phyloP scores from a whole-genome alignment of 441 rosid species.

The Brassica hybrid region DNA sequence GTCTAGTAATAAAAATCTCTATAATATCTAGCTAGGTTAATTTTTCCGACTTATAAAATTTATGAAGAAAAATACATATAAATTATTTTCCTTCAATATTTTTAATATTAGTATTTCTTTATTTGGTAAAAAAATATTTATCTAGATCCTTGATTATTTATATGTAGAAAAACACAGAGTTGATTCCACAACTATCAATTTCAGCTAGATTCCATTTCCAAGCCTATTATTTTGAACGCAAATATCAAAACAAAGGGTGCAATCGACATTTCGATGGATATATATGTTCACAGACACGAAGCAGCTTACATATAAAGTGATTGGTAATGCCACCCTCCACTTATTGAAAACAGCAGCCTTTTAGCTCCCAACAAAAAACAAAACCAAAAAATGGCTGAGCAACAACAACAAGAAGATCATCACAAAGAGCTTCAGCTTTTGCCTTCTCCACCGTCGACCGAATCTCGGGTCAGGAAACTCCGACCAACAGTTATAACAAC shows the following conservation, averaged over 20 bases:
- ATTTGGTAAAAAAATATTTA: background rate
- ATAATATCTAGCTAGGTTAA: too few relatives aligned
- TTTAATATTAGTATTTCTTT: background rate
- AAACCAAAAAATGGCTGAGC: constrained; percentile 35
- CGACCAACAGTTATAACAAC: constrained; percentile 29
- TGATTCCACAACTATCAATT: background rate
- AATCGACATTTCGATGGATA: background rate
- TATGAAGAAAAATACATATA: background rate
- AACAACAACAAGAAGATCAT: constrained; percentile 46
- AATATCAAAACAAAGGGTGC: background rate
- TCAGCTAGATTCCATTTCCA: background rate
- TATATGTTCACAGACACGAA: constrained; percentile 33
- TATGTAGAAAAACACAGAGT: background rate
- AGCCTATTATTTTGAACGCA: background rate
- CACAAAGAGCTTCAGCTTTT: constrained; percentile 85
- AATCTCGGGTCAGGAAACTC: constrained; percentile 45
- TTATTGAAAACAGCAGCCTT: constrained; percentile 42
- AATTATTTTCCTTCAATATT: too few relatives aligned
- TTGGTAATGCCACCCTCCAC: constrained; percentile 40
- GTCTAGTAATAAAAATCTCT: too few relatives aligned
- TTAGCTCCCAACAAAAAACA: constrained; percentile 20
- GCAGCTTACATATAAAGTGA: constrained; percentile 43
- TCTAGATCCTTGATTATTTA: background rate
- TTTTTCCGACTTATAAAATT: background rate
- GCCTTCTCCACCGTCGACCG: constrained; percentile 57